A percentile compares a stretch with the other conserved stretches of the same genome.
Conservation (phyloP, 2,329 filamentous ascomycete genomes). For the Chrysoporthe deuterocubensis region DNA sequence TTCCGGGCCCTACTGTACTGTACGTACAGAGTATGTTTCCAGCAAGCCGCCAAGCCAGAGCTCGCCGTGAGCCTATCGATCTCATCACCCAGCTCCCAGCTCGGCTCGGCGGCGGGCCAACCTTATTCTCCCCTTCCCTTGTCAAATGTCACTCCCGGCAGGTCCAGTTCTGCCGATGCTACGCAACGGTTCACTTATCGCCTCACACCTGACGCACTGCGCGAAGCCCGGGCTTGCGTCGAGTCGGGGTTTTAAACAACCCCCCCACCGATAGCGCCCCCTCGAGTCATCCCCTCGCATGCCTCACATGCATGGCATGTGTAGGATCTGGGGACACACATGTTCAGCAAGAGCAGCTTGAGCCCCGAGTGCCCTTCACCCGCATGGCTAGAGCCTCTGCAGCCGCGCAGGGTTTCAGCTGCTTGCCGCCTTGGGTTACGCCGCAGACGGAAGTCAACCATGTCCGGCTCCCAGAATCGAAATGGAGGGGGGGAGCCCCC, state of each 20-base stretch:
- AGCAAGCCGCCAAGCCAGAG: neutral
- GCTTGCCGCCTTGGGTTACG: slow-evolving; percentile 17
- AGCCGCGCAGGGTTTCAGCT: slow-evolving; percentile 27
- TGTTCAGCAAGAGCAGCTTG: neutral
- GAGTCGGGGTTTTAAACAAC: neutral
- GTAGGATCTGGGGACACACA: neutral
- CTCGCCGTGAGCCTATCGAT: neutral
- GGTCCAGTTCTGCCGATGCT: neutral
- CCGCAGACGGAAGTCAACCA: slow-evolving; percentile 4
- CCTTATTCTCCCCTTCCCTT: slow-evolving; percentile 5
- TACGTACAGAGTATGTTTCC: neutral
- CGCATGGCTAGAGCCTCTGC: slow-evolving; percentile 18
- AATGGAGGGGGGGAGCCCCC: slow-evolving; percentile 4
- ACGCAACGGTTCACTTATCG: neutral
- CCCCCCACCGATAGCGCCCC: neutral
- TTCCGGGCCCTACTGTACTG: neutral
- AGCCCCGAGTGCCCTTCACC: neutral
- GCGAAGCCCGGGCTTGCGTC: neutral
- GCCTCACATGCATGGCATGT: neutral
- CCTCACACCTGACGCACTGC: neutral
- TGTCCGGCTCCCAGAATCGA: slow-evolving; percentile 7
- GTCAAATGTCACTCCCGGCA: neutral
- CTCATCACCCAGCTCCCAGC: neutral
- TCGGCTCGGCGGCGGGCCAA: slow-evolving; percentile 2
- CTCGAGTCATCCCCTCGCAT: slow-evolving; percentile 4